Evolutionary conservation across 1,139 yeast genomes (phyloP), one percentile per base, ranked within the genome.

Genomic region (Zygoascus sp.): DNA sequence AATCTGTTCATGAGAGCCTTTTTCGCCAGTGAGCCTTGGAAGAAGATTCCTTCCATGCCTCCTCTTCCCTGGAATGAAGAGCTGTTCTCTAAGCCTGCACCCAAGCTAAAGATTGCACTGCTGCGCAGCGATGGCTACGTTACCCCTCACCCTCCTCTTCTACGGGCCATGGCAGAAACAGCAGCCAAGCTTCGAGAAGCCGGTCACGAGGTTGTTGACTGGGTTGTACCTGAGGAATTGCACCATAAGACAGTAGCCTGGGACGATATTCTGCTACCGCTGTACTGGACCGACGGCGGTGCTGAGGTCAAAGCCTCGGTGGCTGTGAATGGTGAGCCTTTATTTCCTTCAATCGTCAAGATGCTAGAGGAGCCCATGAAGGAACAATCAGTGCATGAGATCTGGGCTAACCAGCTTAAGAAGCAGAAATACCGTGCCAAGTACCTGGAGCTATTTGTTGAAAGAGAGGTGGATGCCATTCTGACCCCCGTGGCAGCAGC

Each of bases 131-230:
- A 67, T 49, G 65, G 64, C 6, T 39, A 56, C 8, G 61, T 64
- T 9, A 56, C 51, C 30, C 67, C 70, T 3, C 58, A 60, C 21
- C 82, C 79, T 20, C 80, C 80, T 46, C 70, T 74, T 35, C 40
- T 52, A 13, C 56, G 71, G 40, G 71, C 67, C 2, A 30, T 44
- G 13, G 34, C 15, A n/a, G 56, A 56, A 21, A 57, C 65, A 5
- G 55, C 52, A n/a, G 45, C 55, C 2, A 49, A 54, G 27, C 56
- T 72, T 32, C 46, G 52, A 16, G 54, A 44, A 2, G 46, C 52
- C 11, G 49, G 51, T 3, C 53, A 48, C 67, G 78, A 15, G 80
- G 81, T 53, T 74, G 34, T 52, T 35, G 50, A 51, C n/a, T 53
- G 46, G 49, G 27, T 16, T 20, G 20, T 40, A 3, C 39, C 39